Base-by-base conservation (phyloP, 192 early-diverging fungal genomes). In the Endogone sp. region DNA sequence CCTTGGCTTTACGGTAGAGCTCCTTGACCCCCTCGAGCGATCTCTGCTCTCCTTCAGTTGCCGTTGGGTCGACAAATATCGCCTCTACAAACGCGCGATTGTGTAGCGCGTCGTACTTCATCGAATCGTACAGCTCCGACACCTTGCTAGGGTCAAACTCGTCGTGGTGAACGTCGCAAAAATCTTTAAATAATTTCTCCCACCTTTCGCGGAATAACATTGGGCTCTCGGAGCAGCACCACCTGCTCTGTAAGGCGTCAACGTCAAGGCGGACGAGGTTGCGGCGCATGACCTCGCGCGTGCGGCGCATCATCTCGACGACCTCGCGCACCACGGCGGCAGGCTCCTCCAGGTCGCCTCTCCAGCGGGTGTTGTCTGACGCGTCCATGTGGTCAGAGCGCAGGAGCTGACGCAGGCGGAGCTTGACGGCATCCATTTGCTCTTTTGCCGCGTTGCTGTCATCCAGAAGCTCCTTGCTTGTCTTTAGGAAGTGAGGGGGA, bases 101-200 rank as follows among this genome's bases (percentile, higher is more conserved):
- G 72, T 99, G 97, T 56, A 99, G 74, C n/a, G 96, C 89, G 69
- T 99, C 97, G 69, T 95, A 97, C 71, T 99, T 99, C 24, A 97
- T 77, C 30, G 95, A 95, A 72, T 99, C 97, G 71, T 97, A 97
- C 4, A 98, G 81, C 70, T 96, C 93, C 16, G 94, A 94, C 4
- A 94, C 88, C 72, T 95, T 95, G 30, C 92, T 91, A 0, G 95
- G 93, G 65, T 92, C 90, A 71, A 86, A 89, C 24, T 82, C 71
- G 11, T 79, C 66, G n/a, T 75, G 68, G 9, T 82, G 82, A 24
- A 68, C 79, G 67, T 72, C 69, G 66, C 86, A 90, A 76, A 97
- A 96, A 63, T 95, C 92, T n/a, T 80, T 78, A 70, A 99, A 93
- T 27, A 99, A 83, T 72, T 99, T 99, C 74, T 97, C 94, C 96